phyloP scores from a whole-genome alignment of 148 eudicot genomes.

The Chenopodium berlandieri region DNA sequence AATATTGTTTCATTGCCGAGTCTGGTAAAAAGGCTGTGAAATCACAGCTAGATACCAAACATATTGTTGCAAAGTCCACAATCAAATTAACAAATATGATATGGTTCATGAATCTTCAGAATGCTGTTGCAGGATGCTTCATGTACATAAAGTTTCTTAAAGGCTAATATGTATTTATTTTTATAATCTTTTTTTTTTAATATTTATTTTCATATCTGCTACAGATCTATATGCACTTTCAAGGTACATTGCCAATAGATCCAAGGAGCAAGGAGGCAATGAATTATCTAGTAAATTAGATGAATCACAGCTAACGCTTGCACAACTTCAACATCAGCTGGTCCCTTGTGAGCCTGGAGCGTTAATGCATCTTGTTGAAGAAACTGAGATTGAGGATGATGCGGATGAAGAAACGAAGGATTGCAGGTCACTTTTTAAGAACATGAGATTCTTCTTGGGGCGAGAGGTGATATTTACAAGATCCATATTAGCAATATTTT shows the following conservation, averaged over 20 bases:
- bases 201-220: conserved; percentile 10
- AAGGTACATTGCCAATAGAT: conserved; percentile 56
- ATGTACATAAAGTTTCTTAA: neutral
- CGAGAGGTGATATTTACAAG: conserved; percentile 65
- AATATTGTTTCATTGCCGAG: neutral
- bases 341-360: conserved; percentile 80
- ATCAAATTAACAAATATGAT: neutral
- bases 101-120: neutral
- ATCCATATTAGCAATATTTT: neutral
- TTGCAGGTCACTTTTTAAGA: conserved; percentile 74
- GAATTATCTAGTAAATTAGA: conserved; percentile 31
- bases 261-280: conserved; percentile 33
- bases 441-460: conserved; percentile 75
- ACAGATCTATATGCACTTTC: conserved; percentile 88
- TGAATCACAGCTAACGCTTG: conserved; percentile 79
- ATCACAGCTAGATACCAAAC: too few relatives aligned
- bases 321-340: conserved; percentile 93
- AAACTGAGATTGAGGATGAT: conserved; percentile 56
- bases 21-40: neutral
- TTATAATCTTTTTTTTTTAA: too few relatives aligned
- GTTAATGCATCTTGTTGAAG: conserved; percentile 77
- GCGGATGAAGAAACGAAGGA: conserved; percentile 74
- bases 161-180: neutral
- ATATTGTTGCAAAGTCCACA: neutral
- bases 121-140: neutral